A percentile compares a stretch with the other conserved stretches of the same genome.
Conservation (phyloP, 1,139 yeast species). For the Nadsonia commutata region DNA sequence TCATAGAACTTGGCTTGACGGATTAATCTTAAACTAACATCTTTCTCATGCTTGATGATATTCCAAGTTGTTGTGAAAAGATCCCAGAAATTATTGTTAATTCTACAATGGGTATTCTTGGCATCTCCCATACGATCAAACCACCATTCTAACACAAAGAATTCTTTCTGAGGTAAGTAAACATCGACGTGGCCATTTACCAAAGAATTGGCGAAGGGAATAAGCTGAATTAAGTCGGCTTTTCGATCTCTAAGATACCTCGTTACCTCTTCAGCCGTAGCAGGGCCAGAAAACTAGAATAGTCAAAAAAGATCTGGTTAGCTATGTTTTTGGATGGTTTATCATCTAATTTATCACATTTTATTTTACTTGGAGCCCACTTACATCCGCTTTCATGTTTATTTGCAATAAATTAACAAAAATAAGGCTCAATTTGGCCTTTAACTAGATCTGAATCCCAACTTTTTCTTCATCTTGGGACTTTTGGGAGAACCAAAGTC, state of each 20-base stretch:
- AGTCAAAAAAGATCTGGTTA: not conserved
- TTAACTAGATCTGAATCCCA: not conserved
- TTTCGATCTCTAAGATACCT: slow-evolving; percentile 5
- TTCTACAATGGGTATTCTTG: slow-evolving; percentile 9
- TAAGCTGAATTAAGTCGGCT: slow-evolving; percentile 2
- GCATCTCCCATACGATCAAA: slow-evolving; percentile 40
- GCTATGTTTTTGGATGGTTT: no score
- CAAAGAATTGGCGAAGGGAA: slow-evolving; percentile 27
- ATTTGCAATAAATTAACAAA: not conserved
- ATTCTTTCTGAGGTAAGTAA: slow-evolving; percentile 45
- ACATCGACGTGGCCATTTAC: slow-evolving; percentile 28
- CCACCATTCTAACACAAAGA: slow-evolving; percentile 50
- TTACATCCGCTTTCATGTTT: not conserved
- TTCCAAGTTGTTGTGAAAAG: slow-evolving; percentile 4
- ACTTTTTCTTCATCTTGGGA: not conserved
- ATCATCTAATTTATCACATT: not conserved
- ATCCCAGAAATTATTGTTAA: slow-evolving; percentile 9
- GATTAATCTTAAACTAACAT: not conserved
- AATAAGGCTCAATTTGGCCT: not conserved
- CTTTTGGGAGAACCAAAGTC: not conserved
- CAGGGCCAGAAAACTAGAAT: not conserved
- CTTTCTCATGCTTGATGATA: not conserved
- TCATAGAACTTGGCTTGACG: slow-evolving; percentile 1
- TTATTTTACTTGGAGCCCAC: not conserved
- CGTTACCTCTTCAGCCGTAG: slow-evolving; percentile 1